Evolutionary conservation across 805 yeast genomes (phyloP).

Genomic region (Pichia kluyveri): DNA sequence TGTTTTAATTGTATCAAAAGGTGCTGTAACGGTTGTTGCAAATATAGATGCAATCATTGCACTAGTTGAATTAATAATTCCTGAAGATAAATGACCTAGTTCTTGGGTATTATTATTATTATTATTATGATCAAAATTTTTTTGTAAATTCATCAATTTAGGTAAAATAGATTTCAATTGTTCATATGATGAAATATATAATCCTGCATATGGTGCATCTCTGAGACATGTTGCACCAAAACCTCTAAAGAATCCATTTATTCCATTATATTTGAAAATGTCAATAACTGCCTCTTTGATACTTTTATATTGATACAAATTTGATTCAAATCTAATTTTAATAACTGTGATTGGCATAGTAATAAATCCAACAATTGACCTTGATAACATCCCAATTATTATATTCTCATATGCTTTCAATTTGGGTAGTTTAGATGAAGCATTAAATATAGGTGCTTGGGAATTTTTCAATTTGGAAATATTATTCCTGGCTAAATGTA

Average conservation of each 20-base stretch:
- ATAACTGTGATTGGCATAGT: conserved; percentile 94
- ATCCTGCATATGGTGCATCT: conserved; percentile 95
- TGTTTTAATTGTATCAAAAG: conserved; percentile 91
- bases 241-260: conserved; percentile 75
- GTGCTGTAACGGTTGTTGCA: conserved; percentile 85
- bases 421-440: conserved; percentile 51
- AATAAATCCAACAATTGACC: conserved; percentile 74
- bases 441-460: conserved; percentile 3
- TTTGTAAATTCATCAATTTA: conserved; percentile 18
- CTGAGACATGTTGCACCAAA: conserved; percentile 79
- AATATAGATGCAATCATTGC: conserved; percentile 72
- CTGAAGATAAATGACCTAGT: conserved; percentile 22
- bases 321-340: conserved; percentile 84
- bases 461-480: conserved; percentile 28
- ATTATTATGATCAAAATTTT: neutral
- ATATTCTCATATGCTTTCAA: conserved; percentile 63
- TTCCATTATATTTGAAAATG: conserved; percentile 44
- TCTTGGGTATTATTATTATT: neutral
- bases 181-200: conserved; percentile 82
- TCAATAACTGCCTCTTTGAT: conserved; percentile 49
- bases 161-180: conserved; percentile 55
- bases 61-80: conserved; percentile 60
- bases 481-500: conserved; percentile 51
- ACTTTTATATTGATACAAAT: conserved; percentile 59
- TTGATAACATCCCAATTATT: conserved; percentile 64